Base-by-base conservation (phyloP, 1,139 yeast genomes). In the Scheffersomyces cryptocercus region DNA sequence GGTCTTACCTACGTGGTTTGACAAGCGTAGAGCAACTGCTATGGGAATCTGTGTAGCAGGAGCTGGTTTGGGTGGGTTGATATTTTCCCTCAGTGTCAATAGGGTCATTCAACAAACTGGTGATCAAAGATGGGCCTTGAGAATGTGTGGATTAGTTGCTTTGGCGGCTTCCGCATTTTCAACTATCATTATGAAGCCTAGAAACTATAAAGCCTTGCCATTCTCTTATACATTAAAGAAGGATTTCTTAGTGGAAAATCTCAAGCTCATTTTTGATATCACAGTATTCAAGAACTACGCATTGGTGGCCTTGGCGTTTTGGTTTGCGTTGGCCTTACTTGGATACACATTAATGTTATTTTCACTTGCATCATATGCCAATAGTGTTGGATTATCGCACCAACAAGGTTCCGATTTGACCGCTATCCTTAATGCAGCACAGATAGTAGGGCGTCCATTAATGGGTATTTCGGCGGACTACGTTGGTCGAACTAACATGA, bases 11-110 rank as follows among this genome's bases (percentile, higher is more conserved):
- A 79, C 82, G 16, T 84, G 88, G 88, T 83, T 84, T 55, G 65
- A 74, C 35, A 79, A 75, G 37, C 71, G 67, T 37, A 66, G 81
- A 49, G 81, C 85, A n/a, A 59, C 79, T 5, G 84, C 86, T 0
- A 72, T 79, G 67, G 88, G 88, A 0, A 59, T 82, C 13, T 65
- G 77, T n/a, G 81, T 81, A 31, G 57, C 77, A 11, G 89, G 89
- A 3, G 70, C 85, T 8, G 89, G 89, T 9, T 49, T 79, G 9
- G 89, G 88, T n/a, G 89, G 88, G 29, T 68, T 82, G 32, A 64
- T 78, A 1, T 81, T 79, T 52, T 71, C 82, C 2, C 62, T 81
- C 36, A 70, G 75, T 20, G 63, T 79, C 29, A 75, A 79, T 51
- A 67, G 68, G 28, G 57, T 83, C 16, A 68, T 82, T 37, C 61